Conservation (phyloP, 2,329 filamentous ascomycete genomes). For the Xylaria sp. region DNA sequence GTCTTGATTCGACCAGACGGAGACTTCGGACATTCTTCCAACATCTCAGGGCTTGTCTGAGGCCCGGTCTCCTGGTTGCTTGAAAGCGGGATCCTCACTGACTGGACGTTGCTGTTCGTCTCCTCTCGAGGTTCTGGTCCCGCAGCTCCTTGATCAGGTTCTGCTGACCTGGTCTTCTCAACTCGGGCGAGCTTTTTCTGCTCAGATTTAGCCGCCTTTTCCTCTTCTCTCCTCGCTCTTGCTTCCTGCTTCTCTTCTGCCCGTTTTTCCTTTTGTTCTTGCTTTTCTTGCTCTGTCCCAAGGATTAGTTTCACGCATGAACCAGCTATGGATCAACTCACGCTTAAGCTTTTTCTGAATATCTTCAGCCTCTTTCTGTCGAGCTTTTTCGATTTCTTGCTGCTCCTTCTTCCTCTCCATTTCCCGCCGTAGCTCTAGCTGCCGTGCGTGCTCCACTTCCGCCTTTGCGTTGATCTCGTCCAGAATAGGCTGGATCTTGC, state of each 20-base stretch:
- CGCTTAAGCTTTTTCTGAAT: constrained; percentile 67
- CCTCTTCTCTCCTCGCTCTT: constrained; percentile 57
- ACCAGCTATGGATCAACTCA: constrained; percentile 51
- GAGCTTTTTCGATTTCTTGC: constrained; percentile 59
- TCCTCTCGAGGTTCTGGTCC: constrained; percentile 32
- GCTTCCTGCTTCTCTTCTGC: constrained; percentile 61
- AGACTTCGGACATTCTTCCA: constrained; percentile 41
- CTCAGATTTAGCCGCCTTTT: constrained; percentile 62
- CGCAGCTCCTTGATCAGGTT: constrained; percentile 45
- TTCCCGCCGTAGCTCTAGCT: constrained; percentile 70
- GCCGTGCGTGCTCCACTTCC: constrained; percentile 74
- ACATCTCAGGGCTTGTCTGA: constrained; percentile 26
- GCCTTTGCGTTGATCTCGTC: constrained; percentile 86
- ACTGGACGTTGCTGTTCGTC: constrained; percentile 42
- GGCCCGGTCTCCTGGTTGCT: constrained; percentile 23
- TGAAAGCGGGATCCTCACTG: constrained; percentile 36
- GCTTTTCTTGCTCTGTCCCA: constrained; percentile 57
- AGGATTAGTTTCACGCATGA: constrained; percentile 33
- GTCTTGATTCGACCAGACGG: constrained; percentile 54
- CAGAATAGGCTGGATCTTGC: constrained; percentile 81
- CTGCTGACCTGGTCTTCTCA: constrained; percentile 62
- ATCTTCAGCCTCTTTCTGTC: constrained; percentile 64
- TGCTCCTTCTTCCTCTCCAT: constrained; percentile 72
- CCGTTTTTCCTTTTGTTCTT: constrained; percentile 56
- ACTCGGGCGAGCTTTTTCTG: constrained; percentile 62